A percentile compares a stretch with the other conserved stretches of the same genome.
phyloP scores from a whole-genome alignment of 192 early-diverging fungal genomes.

The Coemansia sp. region DNA sequence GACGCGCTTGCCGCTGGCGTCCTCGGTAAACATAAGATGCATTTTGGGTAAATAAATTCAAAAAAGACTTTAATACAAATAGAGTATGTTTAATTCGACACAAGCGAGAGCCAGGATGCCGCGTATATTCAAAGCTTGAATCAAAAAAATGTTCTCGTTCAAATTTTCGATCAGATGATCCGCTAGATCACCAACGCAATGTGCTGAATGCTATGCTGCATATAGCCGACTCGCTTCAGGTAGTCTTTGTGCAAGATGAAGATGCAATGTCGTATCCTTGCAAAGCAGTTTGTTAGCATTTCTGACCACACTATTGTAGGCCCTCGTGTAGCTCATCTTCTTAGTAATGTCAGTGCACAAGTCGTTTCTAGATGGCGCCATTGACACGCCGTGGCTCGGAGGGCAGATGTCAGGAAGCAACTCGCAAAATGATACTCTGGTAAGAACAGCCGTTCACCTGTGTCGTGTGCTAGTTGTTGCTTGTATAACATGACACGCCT shows the following conservation, averaged over 20 bases:
- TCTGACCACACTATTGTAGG: too few relatives aligned
- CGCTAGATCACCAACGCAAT: not conserved
- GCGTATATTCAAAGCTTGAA: not conserved
- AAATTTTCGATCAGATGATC: constrained; percentile 11
- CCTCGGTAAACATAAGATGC: constrained; percentile 92
- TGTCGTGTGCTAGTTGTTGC: not conserved
- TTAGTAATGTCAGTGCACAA: constrained; percentile 39
- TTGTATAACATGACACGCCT: not conserved
- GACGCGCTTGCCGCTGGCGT: constrained; percentile 82
- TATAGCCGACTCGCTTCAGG: not conserved
- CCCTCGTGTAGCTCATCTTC: not conserved
- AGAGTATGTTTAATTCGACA: not conserved
- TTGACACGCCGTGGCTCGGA: constrained; percentile 26
- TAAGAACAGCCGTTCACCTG: constrained; percentile 7
- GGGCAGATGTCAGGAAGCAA: constrained; percentile 25
- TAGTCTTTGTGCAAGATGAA: not conserved
- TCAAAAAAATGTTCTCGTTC: constrained; percentile 3
- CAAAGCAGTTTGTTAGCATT: not conserved
- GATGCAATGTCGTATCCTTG: not conserved
- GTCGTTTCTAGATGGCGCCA: constrained; percentile 38
- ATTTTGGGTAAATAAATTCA: constrained; percentile 52
- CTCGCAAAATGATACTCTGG: constrained; percentile 48
- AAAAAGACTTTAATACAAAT: not conserved
- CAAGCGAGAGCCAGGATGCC: not conserved
- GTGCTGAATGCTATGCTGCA: not conserved